Base-by-base conservation (phyloP, 148 eudicot species). In the Oxyria digyna region DNA sequence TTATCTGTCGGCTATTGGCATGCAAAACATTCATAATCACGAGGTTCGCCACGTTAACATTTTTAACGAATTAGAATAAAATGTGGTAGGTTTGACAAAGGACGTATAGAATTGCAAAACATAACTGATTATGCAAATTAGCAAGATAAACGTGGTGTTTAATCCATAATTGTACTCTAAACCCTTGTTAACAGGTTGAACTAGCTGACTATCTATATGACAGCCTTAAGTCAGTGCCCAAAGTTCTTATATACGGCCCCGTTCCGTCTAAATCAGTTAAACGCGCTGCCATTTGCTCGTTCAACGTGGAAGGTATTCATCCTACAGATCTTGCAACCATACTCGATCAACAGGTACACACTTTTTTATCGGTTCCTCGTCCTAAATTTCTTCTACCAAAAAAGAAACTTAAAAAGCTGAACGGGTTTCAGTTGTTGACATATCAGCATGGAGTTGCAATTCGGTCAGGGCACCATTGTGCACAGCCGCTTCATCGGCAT, bases 391-490 rank as follows among this genome's bases (percentile, higher is more conserved):
- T n/a, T n/a, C n/a, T n/a, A n/a, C n/a, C n/a, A n/a, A n/a, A n/a
- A n/a, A n/a, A n/a, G n/a, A n/a, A n/a, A n/a, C n/a, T n/a, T n/a
- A n/a, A n/a, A n/a, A n/a, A n/a, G n/a, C n/a, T n/a, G n/a, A n/a
- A n/a, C 55, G 35, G 1, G 57, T 63, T 35, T 4, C 41, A 13
- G 21, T 35, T 20, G 57, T 33, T 54, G 70, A 18, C 50, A 15
- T 66, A 0, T 12, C 46, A 92, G 97, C 89, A 92, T 63, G 90
- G 96, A 63, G 89, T 92, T 59, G 97, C 97, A 45, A 89, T 92
- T 69, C 83, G 97, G 79, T 92, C 97, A 1, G 97, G 97, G 21
- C 97, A 92, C 79, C 97, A 92, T 67, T 92, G 97, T 68, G 97
- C 97, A 0, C 97, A 92, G 81, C 97, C 97, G 67, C 89, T 92